Percentiles rank a stretch among this genome's conserved stretches.
Evolutionary conservation across 2,329 filamentous ascomycete species (phyloP).

Genomic region (Trichoderma endophyticum): DNA sequence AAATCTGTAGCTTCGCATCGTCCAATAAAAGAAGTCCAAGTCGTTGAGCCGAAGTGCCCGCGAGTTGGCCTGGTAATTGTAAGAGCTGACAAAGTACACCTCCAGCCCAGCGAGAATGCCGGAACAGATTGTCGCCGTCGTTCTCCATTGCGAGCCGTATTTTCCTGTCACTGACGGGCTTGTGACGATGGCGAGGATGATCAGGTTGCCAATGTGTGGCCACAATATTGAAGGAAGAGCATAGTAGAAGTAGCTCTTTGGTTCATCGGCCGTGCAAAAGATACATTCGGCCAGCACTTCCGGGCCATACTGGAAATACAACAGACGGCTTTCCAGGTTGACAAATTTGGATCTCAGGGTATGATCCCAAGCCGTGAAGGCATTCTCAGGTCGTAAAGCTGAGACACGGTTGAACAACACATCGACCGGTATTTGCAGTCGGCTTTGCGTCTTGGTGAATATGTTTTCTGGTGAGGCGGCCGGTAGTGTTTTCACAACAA

Average conservation of each 20-base stretch:
- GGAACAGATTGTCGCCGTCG: conserved; percentile 62
- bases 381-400: conserved; percentile 46
- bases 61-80: conserved; percentile 63
- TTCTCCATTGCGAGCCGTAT: conserved; percentile 66
- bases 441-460: conserved; percentile 72
- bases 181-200: conserved; percentile 69
- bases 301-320: conserved; percentile 83
- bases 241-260: conserved; percentile 73
- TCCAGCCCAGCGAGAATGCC: conserved; percentile 61
- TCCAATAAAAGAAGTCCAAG: conserved; percentile 71
- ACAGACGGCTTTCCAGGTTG: conserved; percentile 66
- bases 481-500: conserved; percentile 62
- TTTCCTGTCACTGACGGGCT: conserved; percentile 62
- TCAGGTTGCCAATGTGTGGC: conserved; percentile 78
- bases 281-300: conserved; percentile 68
- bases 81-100: conserved; percentile 60
- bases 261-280: conserved; percentile 76
- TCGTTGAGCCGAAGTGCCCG: conserved; percentile 60
- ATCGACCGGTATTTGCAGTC: conserved; percentile 80
- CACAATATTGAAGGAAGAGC: conserved; percentile 68
- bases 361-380: conserved; percentile 58
- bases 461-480: conserved; percentile 73
- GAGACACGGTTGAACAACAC: conserved; percentile 77
- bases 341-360: conserved; percentile 66
- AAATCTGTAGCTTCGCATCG: conserved; percentile 59